These are phyloP conservation scores for Balamuthia mandrillaris DNA, from an alignment of 208 protist species.

Conservation along the genomic window DNA sequence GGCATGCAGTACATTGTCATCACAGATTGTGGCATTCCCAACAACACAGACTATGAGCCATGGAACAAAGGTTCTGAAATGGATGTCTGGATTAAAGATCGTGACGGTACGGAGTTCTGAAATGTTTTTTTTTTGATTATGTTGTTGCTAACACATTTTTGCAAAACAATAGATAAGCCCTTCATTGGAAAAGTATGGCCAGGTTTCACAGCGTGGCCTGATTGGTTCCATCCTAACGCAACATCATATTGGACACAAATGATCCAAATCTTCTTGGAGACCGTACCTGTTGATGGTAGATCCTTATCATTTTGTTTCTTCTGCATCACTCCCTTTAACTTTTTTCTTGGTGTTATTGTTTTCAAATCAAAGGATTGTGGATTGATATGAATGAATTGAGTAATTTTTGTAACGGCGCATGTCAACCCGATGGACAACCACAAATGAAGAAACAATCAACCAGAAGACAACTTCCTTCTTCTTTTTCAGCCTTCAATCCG, in stretches of 20 bases:
- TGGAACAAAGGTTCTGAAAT: conserved; percentile 46
- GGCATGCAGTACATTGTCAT: conserved; percentile 45
- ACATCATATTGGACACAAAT: conserved; percentile 66
- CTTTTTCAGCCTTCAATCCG: conserved; percentile 44
- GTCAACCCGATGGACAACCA: background rate
- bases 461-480: background rate
- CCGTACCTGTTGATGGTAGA: conserved; percentile 53
- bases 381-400: conserved; percentile 82
- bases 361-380: conserved; percentile 68
- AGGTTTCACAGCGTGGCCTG: conserved; percentile 64
- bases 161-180: background rate
- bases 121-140: background rate
- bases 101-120: background rate
- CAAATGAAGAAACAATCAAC: background rate
- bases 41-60: background rate
- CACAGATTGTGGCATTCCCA: background rate
- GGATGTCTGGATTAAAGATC: conserved; percentile 48
- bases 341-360: too few species aligned
- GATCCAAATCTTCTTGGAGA: conserved; percentile 49
- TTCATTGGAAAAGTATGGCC: conserved; percentile 53
- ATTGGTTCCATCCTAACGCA: conserved; percentile 65
- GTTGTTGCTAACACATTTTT: background rate
- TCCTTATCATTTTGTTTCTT: background rate
- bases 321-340: background rate
- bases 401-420: conserved; percentile 69